phyloP scores from a whole-genome alignment of 2,329 filamentous ascomycete species.

The Ambrosiella cleistominuta region DNA sequence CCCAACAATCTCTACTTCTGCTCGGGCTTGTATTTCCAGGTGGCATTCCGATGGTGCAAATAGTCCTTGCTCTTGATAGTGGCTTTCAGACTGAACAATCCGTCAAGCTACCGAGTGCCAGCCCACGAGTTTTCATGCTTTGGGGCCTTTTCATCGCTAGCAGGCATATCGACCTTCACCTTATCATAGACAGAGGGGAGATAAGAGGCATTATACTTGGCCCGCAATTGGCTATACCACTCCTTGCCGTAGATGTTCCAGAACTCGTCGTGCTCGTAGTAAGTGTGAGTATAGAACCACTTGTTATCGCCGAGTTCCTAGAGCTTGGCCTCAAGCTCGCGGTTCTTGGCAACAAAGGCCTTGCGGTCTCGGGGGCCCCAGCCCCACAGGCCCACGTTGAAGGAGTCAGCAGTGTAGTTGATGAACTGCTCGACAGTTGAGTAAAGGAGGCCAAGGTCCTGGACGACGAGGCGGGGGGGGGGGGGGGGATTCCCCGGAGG shows the following conservation, averaged over 20 bases:
- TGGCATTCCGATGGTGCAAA: slow-evolving; percentile 31
- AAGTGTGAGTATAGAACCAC: slow-evolving; percentile 76
- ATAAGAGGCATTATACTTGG: slow-evolving; percentile 42
- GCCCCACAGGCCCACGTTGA: slow-evolving; percentile 63
- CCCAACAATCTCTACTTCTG: neutral
- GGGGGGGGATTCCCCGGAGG: slow-evolving; percentile 43
- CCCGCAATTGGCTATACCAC: slow-evolving; percentile 45
- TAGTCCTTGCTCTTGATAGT: slow-evolving; percentile 41
- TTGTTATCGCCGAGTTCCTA: slow-evolving; percentile 57
- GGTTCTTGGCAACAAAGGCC: slow-evolving; percentile 53
- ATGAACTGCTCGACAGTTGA: slow-evolving; percentile 33
- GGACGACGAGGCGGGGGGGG: slow-evolving; percentile 48
- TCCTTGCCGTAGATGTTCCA: slow-evolving; percentile 42
- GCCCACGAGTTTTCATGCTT: slow-evolving; percentile 27
- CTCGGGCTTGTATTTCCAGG: slow-evolving; percentile 33
- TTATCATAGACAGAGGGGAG: slow-evolving; percentile 57
- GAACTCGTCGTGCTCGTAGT: slow-evolving; percentile 58
- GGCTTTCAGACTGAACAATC: slow-evolving; percentile 41
- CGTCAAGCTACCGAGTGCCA: slow-evolving; percentile 36
- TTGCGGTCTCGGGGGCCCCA: slow-evolving; percentile 41
- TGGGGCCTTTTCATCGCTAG: slow-evolving; percentile 24
- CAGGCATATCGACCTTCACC: slow-evolving; percentile 37
- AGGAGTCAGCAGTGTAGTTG: slow-evolving; percentile 32
- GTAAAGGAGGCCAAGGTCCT: slow-evolving; percentile 46
- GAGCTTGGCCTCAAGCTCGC: slow-evolving; percentile 52